phyloP scores from a whole-genome alignment of 345 rosid species.

The Excoecaria cochinchinensis region DNA sequence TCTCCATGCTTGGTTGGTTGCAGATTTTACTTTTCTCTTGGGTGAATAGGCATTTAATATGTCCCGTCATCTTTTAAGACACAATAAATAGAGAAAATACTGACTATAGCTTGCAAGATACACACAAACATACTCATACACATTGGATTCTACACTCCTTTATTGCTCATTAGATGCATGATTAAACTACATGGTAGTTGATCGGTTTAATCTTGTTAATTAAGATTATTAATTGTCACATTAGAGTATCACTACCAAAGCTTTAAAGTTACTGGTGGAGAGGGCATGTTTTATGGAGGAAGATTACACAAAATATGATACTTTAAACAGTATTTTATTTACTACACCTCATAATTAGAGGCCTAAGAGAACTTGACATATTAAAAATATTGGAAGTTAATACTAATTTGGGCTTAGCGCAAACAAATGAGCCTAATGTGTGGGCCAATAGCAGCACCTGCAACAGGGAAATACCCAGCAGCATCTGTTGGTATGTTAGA shows the following conservation, averaged over 20 bases:
- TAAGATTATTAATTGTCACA: not conserved
- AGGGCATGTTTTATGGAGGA: not conserved
- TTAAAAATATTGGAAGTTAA: not conserved
- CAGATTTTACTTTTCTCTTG: no score
- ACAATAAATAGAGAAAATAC: not conserved
- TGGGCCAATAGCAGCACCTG: not conserved
- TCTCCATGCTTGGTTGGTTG: not conserved
- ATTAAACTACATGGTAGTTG: not conserved
- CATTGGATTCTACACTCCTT: not conserved
- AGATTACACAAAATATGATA: not conserved
- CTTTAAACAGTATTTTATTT: not conserved
- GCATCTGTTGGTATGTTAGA: not conserved
- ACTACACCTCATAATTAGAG: not conserved
- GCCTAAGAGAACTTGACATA: not conserved
- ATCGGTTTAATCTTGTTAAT: not conserved
- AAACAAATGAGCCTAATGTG: constrained; percentile 3
- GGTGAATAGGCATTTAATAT: not conserved
- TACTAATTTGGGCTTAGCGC: not conserved
- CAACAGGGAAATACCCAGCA: not conserved
- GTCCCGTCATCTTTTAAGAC: not conserved
- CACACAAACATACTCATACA: not conserved
- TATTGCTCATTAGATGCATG: not conserved
- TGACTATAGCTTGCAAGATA: not conserved
- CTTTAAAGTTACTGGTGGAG: not conserved
- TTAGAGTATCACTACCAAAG: not conserved